Evolutionary conservation across 768 basidiomycete species (phyloP), one percentile per base, ranked within the genome.

Genomic region (Pleurotus eryngii): DNA sequence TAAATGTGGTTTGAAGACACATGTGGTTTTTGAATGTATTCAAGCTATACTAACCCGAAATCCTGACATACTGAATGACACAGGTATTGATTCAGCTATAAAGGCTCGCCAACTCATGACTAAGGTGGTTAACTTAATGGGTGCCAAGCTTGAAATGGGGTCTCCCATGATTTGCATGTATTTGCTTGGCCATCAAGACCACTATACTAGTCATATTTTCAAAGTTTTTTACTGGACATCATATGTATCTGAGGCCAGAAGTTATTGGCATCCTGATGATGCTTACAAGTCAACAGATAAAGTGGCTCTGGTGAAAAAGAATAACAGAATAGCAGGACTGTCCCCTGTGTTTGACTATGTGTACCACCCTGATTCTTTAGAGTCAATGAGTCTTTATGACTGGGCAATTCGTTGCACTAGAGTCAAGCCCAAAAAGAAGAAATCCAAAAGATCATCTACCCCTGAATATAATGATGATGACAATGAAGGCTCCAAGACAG

Each of bases 131-230:
- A 74, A 74, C 51, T 35, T 57, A 6, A 40, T 74, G 7, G 63
- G 59, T 17, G 38, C 68, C 1, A 71, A 68, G 43, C 46, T 62
- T 46, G 71, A 74, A 51, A 65, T 72, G 4, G 72, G 71, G 0
- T 59, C 59, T 20, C 72, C 72, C 4, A 64, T 24, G 24, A 24
- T 24, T 24, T 24, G 24, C 4, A 24, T 24, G 24, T 4, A 24
- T 24, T 24, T 24, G 24, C 24, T 24, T 5, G 24, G 4, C 3
- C 24, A 24, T 24, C 24, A 24, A 24, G 24, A 24, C 4, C 68
- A 72, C 46, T 74, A 74, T 53, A 71, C 65, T 5, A 70, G 62
- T 37, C 65, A 69, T 57, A 37, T 11, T 27, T 57, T 47, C 48
- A 39, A 35, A 6, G 26, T 35, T 4, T 55, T 59, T 38, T 59